Percentiles rank a stretch among this genome's conserved stretches.
Evolutionary conservation across 176 grass and related monocot genomes (phyloP).

Genomic region (Rhynchospora tenuis): DNA sequence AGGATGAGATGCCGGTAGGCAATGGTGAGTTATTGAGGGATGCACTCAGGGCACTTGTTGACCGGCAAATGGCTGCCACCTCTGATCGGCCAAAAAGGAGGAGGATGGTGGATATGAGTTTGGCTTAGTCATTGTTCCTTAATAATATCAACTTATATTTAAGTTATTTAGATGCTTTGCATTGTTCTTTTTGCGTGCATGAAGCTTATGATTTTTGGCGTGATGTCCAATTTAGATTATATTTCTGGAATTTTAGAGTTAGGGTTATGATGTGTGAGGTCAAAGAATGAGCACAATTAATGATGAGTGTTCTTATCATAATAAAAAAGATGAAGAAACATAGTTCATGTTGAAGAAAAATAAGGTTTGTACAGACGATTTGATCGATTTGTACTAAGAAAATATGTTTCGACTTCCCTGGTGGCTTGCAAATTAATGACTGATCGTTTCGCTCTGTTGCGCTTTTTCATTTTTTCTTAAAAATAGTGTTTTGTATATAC

Average conservation of each 20-base stretch:
- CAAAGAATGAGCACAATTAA: background rate
- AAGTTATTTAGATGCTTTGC: background rate
- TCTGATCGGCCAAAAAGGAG: constrained; percentile 73
- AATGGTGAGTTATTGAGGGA: constrained; percentile 52
- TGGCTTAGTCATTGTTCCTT: constrained; percentile 25
- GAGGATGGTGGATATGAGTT: constrained; percentile 55
- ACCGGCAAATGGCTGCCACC: constrained; percentile 29
- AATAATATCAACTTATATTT: constrained; percentile 10
- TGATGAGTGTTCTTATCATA: constrained; percentile 4
- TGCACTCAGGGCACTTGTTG: constrained; percentile 53
- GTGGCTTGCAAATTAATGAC: background rate
- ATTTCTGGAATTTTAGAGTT: constrained; percentile 5
- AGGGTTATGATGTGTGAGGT: background rate
- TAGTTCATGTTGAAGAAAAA: background rate
- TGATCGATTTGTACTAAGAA: background rate
- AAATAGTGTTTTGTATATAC: too few species aligned
- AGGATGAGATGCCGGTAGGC: background rate
- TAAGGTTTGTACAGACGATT: background rate
- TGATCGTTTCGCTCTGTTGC: background rate
- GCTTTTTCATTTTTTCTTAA: background rate
- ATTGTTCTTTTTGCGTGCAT: background rate
- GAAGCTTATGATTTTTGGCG: constrained; percentile 12
- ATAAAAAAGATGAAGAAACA: background rate
- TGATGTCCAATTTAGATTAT: constrained; percentile 10
- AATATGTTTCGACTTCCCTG: background rate